Evolutionary conservation across 164 flowering plant species (phyloP).

Genomic region (Dillenia suffruticosa): DNA sequence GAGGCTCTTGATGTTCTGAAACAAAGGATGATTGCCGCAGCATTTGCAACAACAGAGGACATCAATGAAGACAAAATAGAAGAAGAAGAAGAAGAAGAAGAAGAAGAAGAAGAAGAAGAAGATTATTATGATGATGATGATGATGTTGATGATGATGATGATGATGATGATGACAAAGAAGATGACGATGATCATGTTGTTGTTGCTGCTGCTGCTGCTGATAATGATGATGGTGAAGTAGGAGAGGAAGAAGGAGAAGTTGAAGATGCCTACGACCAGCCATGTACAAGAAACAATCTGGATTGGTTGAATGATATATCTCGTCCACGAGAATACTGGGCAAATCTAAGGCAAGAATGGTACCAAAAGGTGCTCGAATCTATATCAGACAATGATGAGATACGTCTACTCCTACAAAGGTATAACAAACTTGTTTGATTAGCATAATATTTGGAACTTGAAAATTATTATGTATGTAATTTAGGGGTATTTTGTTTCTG

Average conservation of each 20-base stretch:
- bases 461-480: too few relatives aligned
- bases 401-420: slow-evolving; percentile 69
- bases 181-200: too few relatives aligned
- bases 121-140: too few relatives aligned
- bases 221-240: too few relatives aligned
- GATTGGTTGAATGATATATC: neutral
- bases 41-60: too few relatives aligned
- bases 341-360: slow-evolving; percentile 17
- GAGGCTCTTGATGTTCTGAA: slow-evolving; percentile 6
- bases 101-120: too few relatives aligned
- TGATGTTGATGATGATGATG: too few relatives aligned
- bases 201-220: too few relatives aligned
- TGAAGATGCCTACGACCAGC: neutral
- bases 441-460: neutral
- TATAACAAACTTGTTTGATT: slow-evolving; percentile 8
- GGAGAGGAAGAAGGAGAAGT: slow-evolving; percentile 9
- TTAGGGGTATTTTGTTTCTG: neutral
- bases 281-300: neutral
- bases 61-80: too few relatives aligned
- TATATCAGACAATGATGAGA: slow-evolving; percentile 50
- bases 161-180: too few relatives aligned
- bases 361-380: slow-evolving; percentile 53
- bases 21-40: too few relatives aligned
- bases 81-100: too few relatives aligned
- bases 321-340: slow-evolving; percentile 7